Percentiles rank a stretch among this genome's conserved stretches.
Evolutionary conservation across 2,329 filamentous ascomycete genomes (phyloP).

Genomic region (Phoma herbarum): DNA sequence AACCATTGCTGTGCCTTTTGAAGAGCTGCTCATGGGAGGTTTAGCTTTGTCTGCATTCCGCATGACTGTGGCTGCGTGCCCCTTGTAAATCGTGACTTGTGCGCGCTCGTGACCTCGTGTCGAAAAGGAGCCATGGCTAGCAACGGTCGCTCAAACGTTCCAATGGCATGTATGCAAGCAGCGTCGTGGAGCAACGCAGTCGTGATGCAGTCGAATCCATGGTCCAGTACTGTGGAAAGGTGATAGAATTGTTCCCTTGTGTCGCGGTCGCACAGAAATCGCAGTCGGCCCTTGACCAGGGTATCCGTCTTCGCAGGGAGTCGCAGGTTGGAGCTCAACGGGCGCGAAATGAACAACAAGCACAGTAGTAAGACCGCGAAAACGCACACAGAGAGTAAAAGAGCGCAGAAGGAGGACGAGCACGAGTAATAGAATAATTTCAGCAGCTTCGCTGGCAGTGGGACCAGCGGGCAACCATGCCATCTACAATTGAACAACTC

Average conservation of each 20-base stretch:
- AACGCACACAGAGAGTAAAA: conserved; percentile 19
- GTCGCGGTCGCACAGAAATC: conserved; percentile 21
- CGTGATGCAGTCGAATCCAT: conserved; percentile 1
- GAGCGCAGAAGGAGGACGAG: conserved; percentile 16
- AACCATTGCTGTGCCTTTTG: conserved; percentile 4
- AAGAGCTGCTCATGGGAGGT: neutral
- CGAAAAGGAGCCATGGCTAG: neutral
- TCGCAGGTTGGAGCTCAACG: neutral
- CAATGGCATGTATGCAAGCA: conserved; percentile 4
- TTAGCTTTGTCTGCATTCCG: conserved; percentile 12
- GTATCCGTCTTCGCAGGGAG: conserved; percentile 9
- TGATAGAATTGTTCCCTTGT: conserved; percentile 13
- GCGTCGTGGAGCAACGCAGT: conserved; percentile 6
- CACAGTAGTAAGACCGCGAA: conserved; percentile 16
- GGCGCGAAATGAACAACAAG: conserved; percentile 7
- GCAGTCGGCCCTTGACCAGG: conserved; percentile 12
- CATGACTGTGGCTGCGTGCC: conserved; percentile 13
- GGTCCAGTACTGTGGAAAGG: conserved; percentile 14
- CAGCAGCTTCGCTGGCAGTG: conserved; percentile 35
- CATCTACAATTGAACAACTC: conserved; percentile 49
- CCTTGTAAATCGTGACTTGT: conserved; percentile 16
- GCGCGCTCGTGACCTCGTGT: conserved; percentile 17
- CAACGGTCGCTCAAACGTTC: neutral
- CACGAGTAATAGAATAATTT: conserved; percentile 39
- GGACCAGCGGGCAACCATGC: conserved; percentile 37